Evolutionary conservation across 73 alveolate species (phyloP).

Genomic region (Paramecium caudatum): DNA sequence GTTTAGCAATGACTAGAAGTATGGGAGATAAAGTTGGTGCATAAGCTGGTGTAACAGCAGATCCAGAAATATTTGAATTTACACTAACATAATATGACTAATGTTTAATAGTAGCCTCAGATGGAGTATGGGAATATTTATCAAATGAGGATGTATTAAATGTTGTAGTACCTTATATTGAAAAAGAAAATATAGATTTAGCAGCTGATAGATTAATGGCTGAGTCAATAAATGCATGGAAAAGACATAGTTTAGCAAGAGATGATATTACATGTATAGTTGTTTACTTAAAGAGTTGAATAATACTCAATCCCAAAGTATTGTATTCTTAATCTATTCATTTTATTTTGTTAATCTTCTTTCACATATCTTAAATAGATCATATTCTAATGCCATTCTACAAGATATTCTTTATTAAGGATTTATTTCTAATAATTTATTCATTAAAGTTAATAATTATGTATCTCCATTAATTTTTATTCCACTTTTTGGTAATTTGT

Average conservation of each 20-base stretch:
- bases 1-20: constrained; percentile 98
- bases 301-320: not conserved
- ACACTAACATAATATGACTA: constrained; percentile 51
- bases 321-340: not conserved
- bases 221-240: constrained; percentile 71
- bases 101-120: constrained; percentile 74
- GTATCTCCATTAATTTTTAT: constrained; percentile 14
- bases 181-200: constrained; percentile 35
- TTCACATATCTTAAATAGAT: constrained; percentile 1
- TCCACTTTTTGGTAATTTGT: not conserved
- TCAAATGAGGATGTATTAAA: constrained; percentile 82
- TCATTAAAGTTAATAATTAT: not conserved
- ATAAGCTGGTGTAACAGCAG: constrained; percentile 89
- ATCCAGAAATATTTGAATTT: constrained; percentile 73
- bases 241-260: constrained; percentile 71
- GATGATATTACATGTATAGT: constrained; percentile 77
- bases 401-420: not conserved
- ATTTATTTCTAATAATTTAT: not conserved
- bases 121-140: constrained; percentile 93
- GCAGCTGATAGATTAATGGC: constrained; percentile 64
- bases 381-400: constrained; percentile 6
- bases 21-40: constrained; percentile 95
- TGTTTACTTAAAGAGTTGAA: constrained; percentile 49
- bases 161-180: constrained; percentile 46
- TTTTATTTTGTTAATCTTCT: not conserved